phyloP scores from a whole-genome alignment of 768 basidiomycete genomes.

The Collybia sordida region DNA sequence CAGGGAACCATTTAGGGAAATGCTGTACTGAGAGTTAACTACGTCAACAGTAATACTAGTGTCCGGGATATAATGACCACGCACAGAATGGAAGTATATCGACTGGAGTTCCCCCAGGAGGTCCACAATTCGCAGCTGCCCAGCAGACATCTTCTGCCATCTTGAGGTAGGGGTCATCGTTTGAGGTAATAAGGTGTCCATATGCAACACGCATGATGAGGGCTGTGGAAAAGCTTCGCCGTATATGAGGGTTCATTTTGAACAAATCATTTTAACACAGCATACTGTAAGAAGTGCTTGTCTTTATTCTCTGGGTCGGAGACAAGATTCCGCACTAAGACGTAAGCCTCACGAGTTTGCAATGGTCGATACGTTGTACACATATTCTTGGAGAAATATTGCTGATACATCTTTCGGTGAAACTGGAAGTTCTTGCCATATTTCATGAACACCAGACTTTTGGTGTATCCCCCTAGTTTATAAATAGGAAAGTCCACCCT shows the following conservation, averaged over 20 bases:
- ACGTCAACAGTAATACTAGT: neutral
- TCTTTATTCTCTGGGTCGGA: constrained; percentile 14
- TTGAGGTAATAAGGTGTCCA: constrained; percentile 29
- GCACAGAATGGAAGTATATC: constrained; percentile 23
- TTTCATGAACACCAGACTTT: constrained; percentile 5
- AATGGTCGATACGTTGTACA: constrained; percentile 6
- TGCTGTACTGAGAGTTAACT: constrained; percentile 23
- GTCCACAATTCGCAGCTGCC: constrained; percentile 20
- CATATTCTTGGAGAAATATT: constrained; percentile 10
- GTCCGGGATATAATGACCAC: neutral
- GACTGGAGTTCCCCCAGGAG: constrained; percentile 20
- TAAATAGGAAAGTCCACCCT: constrained; percentile 5
- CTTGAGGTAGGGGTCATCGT: constrained; percentile 36
- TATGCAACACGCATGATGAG: constrained; percentile 26
- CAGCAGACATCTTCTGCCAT: constrained; percentile 31
- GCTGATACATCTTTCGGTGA: constrained; percentile 13
- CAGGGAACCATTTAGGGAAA: constrained; percentile 33
- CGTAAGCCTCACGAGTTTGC: constrained; percentile 13
- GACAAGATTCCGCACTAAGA: constrained; percentile 13
- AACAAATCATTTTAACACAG: neutral
- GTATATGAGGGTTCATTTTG: neutral
- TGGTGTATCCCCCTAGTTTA: constrained; percentile 1
- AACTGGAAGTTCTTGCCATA: constrained; percentile 13
- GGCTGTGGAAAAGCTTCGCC: constrained; percentile 9
- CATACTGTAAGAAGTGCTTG: constrained; percentile 12